Conservation (phyloP, 352 stramenopile genomes). For the Globisporangium ultimum region DNA sequence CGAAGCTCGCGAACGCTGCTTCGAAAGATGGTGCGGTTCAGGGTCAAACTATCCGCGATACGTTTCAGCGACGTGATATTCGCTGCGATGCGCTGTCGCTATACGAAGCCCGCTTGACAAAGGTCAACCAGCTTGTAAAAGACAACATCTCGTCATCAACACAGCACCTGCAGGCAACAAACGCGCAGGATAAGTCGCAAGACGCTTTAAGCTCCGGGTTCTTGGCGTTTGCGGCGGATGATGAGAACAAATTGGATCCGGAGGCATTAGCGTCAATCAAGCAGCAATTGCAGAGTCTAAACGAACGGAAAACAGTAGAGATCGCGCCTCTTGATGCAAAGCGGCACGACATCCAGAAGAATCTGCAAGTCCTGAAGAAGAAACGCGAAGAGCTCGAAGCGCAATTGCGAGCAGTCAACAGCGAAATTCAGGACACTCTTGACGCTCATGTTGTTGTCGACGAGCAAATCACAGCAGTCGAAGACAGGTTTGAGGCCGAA, state of each 20-base stretch:
- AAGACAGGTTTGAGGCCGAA: slow-evolving; percentile 46
- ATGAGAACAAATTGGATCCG: slow-evolving; percentile 22
- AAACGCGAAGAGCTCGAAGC: slow-evolving; percentile 52
- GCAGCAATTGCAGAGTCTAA: slow-evolving; percentile 29
- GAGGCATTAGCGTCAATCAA: slow-evolving; percentile 35
- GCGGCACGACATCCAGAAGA: slow-evolving; percentile 11
- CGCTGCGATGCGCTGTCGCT: slow-evolving; percentile 61
- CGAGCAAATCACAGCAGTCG: slow-evolving; percentile 38
- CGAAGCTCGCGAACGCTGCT: slow-evolving; percentile 30
- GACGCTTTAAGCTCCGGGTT: slow-evolving; percentile 1
- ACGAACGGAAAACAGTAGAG: slow-evolving; percentile 33
- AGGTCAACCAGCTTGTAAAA: slow-evolving; percentile 36
- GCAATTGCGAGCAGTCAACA: slow-evolving; percentile 46
- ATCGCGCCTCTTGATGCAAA: slow-evolving; percentile 32
- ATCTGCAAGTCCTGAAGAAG: slow-evolving; percentile 29
- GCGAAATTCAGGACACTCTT: slow-evolving; percentile 39
- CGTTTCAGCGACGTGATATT: slow-evolving; percentile 73
- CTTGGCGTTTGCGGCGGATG: slow-evolving; percentile 8
- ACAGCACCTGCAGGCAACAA: slow-evolving; percentile 20
- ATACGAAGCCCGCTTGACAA: slow-evolving; percentile 41
- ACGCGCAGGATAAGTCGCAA: slow-evolving; percentile 11
- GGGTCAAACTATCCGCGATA: slow-evolving; percentile 71
- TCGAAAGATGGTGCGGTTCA: slow-evolving; percentile 52
- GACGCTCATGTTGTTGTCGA: slow-evolving; percentile 37
- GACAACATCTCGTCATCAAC: slow-evolving; percentile 34